These are phyloP conservation scores for Knoxia roxburghii DNA, from an alignment of 257 asterid genomes.

Conservation along the genomic window DNA sequence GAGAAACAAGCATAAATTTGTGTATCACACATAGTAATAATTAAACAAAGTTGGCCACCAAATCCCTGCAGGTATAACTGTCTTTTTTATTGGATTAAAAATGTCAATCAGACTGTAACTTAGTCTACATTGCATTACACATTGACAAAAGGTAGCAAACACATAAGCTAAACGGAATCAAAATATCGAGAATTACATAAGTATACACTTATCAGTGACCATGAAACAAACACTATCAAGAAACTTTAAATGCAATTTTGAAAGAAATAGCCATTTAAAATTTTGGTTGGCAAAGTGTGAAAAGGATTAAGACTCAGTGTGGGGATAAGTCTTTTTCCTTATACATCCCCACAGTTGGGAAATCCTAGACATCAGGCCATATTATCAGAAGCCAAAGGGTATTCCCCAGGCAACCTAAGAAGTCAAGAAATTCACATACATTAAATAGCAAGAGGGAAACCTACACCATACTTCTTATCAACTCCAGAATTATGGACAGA, in stretches of 20 bases:
- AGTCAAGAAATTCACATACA: not conserved
- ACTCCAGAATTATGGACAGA: not conserved
- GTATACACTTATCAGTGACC: not conserved
- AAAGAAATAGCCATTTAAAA: slow-evolving; percentile 14
- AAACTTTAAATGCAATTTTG: slow-evolving; percentile 13
- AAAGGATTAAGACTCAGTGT: not conserved
- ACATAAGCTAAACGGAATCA: not conserved
- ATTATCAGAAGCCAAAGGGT: not conserved
- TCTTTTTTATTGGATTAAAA: not conserved
- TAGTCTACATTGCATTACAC: not conserved
- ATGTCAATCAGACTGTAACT: not conserved
- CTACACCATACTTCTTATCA: not conserved
- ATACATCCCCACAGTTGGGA: not conserved
- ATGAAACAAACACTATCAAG: slow-evolving; percentile 12
- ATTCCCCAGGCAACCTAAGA: not conserved
- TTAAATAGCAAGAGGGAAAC: not conserved
- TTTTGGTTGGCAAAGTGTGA: slow-evolving; percentile 5
- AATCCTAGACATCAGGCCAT: too few relatives aligned
- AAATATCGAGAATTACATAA: not conserved
- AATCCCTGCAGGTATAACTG: slow-evolving; percentile 16
- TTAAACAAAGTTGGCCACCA: slow-evolving; percentile 32
- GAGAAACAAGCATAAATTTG: not conserved
- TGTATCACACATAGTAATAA: slow-evolving; percentile 3
- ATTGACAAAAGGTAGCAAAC: not conserved
- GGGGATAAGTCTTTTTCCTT: not conserved